Conservation (phyloP, 116 monocot species). For the Thalassia testudinum region DNA sequence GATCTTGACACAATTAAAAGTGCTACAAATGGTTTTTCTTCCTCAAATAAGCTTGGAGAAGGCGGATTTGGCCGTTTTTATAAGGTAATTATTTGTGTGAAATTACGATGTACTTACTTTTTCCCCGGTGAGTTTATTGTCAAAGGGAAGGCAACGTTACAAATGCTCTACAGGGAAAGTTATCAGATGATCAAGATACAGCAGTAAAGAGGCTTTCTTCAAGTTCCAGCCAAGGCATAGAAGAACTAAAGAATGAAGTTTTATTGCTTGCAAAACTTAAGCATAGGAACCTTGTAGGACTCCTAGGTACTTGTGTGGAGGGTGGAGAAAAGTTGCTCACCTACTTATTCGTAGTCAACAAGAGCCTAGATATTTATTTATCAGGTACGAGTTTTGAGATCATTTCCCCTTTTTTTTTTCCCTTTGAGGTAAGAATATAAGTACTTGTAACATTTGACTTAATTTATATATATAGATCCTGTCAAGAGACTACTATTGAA, state of each 20-base stretch:
- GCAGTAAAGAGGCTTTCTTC: slow-evolving; percentile 7
- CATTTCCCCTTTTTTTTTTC: background rate
- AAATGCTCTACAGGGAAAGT: background rate
- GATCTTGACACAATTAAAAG: background rate
- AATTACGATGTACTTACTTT: background rate
- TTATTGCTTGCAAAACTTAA: slow-evolving; percentile 12
- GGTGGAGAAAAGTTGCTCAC: slow-evolving; percentile 5
- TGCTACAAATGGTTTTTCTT: slow-evolving; percentile 2
- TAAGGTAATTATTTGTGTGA: slow-evolving; percentile 1
- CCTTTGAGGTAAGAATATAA: too few species aligned
- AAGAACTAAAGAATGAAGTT: slow-evolving; percentile 9
- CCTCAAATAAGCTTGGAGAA: slow-evolving; percentile 11
- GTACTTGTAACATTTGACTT: background rate
- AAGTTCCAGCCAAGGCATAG: slow-evolving; percentile 5
- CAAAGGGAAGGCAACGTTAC: background rate
- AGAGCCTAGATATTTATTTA: slow-evolving; percentile 6
- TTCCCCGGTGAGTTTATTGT: background rate
- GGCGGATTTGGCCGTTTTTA: slow-evolving; percentile 16
- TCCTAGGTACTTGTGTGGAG: slow-evolving; percentile 7
- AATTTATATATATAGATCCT: background rate
- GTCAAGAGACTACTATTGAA: background rate
- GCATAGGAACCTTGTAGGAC: slow-evolving; percentile 8
- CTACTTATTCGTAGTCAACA: slow-evolving; percentile 8
- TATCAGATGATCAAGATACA: slow-evolving; percentile 4
- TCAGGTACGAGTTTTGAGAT: slow-evolving; percentile 7